phyloP scores from a whole-genome alignment of 2,329 filamentous ascomycete species.

The Hymenotorrendiella dingleyae region DNA sequence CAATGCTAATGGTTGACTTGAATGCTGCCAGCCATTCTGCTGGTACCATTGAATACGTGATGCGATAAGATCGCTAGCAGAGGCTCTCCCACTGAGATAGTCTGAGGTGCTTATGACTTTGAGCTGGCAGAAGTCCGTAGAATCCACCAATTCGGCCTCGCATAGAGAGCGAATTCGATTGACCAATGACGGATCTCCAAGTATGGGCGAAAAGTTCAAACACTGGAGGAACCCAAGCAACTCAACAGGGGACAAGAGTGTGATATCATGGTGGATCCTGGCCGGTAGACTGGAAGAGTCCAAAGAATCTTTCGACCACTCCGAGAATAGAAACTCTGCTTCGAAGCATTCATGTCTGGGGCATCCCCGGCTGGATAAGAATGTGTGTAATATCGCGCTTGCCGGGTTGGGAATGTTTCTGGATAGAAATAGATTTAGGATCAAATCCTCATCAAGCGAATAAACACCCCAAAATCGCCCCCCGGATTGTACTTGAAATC shows the following conservation, averaged over 20 bases:
- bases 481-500: constrained; percentile 32
- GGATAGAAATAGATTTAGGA: constrained; percentile 7
- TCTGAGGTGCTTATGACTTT: constrained; percentile 34
- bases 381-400: constrained; percentile 33
- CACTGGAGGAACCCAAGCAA: constrained; percentile 15
- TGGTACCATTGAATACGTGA: constrained; percentile 37
- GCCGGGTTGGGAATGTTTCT: constrained; percentile 27
- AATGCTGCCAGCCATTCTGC: constrained; percentile 33
- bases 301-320: constrained; percentile 30
- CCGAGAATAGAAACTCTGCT: constrained; percentile 33
- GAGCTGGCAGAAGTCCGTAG: constrained; percentile 28
- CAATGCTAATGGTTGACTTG: constrained; percentile 30
- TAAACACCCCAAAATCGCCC: constrained; percentile 33
- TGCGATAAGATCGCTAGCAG: constrained; percentile 31
- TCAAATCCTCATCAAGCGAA: constrained; percentile 10
- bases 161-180: constrained; percentile 11
- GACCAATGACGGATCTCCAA: constrained; percentile 9
- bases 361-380: constrained; percentile 34
- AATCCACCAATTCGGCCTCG: constrained; percentile 14
- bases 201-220: constrained; percentile 7
- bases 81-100: constrained; percentile 36
- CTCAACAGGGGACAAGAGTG: constrained; percentile 33
- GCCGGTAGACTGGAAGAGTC: constrained; percentile 24
- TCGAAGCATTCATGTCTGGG: constrained; percentile 31
- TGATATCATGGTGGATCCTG: constrained; percentile 37